phyloP scores from a whole-genome alignment of 768 basidiomycete genomes.

The Exidia glandulosa region DNA sequence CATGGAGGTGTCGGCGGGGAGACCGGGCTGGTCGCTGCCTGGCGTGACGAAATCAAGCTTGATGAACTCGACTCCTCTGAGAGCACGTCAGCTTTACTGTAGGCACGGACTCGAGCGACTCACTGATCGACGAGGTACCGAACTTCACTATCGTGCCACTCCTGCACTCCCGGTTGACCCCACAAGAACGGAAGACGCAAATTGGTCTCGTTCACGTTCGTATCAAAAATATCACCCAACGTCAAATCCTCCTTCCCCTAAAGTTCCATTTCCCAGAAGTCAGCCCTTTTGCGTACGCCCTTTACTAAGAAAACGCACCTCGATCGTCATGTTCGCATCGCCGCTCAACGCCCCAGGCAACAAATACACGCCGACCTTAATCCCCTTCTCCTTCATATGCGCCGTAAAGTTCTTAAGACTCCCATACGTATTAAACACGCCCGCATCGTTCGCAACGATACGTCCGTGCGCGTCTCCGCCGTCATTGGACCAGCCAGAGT shows the following conservation, averaged over 20 bases:
- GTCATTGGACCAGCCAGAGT: constrained; percentile 2
- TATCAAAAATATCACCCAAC: background rate
- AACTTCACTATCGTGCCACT: constrained; percentile 1
- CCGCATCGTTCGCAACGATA: background rate
- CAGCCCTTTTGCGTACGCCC: too few species aligned
- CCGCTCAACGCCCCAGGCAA: background rate
- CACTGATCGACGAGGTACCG: background rate
- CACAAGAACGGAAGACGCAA: background rate
- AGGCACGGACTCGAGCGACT: too few species aligned
- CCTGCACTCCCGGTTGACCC: background rate
- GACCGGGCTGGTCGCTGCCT: background rate
- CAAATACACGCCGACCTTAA: background rate
- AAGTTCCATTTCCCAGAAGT: background rate
- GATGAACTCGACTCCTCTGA: constrained; percentile 2
- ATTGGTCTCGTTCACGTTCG: background rate
- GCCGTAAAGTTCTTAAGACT: background rate
- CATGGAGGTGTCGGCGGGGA: background rate
- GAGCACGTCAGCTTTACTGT: background rate
- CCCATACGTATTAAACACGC: background rate
- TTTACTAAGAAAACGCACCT: background rate
- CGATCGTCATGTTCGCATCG: background rate
- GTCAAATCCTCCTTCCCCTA: background rate
- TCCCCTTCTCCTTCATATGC: background rate
- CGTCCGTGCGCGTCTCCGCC: background rate
- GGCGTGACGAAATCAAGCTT: constrained; percentile 3